These are phyloP conservation scores for Starmerella floricola DNA, from an alignment of 805 yeast species.

Conservation along the genomic window DNA sequence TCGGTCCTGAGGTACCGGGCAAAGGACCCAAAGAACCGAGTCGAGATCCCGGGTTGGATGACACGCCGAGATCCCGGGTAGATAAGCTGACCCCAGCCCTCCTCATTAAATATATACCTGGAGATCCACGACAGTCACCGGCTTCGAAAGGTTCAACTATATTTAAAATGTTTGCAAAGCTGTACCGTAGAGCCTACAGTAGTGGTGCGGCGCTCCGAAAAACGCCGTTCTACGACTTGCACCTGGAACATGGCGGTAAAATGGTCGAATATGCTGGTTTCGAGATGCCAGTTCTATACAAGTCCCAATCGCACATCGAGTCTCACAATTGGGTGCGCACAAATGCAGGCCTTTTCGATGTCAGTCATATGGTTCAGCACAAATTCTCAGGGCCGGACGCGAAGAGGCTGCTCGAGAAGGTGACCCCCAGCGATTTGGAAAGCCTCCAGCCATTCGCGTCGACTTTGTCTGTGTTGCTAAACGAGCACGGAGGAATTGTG, in stretches of 20 bases:
- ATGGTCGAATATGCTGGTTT: constrained; percentile 97
- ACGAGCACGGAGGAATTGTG: constrained; percentile 72
- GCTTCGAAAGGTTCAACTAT: not conserved
- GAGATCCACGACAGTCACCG: not conserved
- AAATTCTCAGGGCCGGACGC: constrained; percentile 58
- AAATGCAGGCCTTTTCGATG: constrained; percentile 86
- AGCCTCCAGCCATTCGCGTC: constrained; percentile 45
- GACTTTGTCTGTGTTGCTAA: constrained; percentile 64
- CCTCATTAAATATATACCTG: too few relatives aligned
- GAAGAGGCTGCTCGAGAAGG: constrained; percentile 52
- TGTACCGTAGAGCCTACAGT: constrained; percentile 10
- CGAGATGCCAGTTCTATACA: constrained; percentile 84
- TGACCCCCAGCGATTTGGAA: constrained; percentile 82
- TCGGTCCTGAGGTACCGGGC: not conserved
- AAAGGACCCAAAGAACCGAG: not conserved
- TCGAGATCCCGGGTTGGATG: not conserved
- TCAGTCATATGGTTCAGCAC: constrained; percentile 96
- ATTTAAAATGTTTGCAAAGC: constrained; percentile 5
- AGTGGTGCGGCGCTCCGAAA: constrained; percentile 16
- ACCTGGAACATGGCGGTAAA: constrained; percentile 66
- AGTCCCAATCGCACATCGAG: constrained; percentile 74
- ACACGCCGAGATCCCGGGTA: not conserved
- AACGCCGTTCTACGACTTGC: constrained; percentile 77
- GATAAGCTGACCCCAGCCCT: too few relatives aligned
- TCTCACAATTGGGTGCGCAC: constrained; percentile 90